Evolutionary conservation across 768 basidiomycete genomes (phyloP).

Genomic region (Trametopsis cervina): DNA sequence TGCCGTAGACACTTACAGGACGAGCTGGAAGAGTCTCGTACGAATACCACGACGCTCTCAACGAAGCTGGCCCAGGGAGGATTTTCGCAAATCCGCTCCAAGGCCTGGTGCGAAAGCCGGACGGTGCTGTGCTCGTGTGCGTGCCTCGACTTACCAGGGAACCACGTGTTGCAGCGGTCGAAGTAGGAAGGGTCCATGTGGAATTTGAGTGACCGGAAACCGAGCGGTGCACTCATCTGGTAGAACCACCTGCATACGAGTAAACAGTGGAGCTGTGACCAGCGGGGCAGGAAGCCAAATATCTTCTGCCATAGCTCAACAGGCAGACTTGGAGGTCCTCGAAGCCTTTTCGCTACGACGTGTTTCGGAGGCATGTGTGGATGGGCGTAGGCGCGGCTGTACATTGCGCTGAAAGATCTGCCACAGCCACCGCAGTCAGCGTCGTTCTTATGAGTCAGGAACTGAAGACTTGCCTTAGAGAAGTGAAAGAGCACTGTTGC

Average conservation of each 20-base stretch:
- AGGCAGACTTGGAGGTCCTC: neutral
- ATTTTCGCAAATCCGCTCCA: neutral
- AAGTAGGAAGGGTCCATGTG: neutral
- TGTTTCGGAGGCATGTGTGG: neutral
- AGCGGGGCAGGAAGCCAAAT: neutral
- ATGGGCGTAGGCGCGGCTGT: neutral
- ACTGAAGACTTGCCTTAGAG: neutral
- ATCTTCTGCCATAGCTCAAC: slow-evolving; percentile 6
- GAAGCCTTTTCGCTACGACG: neutral
- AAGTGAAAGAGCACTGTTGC: neutral
- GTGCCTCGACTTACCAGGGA: neutral
- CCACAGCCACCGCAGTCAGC: neutral
- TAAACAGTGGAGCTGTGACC: neutral
- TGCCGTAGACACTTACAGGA: neutral
- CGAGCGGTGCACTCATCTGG: neutral
- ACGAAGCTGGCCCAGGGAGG: neutral
- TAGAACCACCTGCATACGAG: slow-evolving; percentile 1
- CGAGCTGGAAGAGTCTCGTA: neutral
- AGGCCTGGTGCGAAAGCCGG: neutral
- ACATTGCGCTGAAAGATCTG: neutral
- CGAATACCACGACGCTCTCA: neutral
- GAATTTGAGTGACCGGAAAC: neutral
- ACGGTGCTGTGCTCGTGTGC: neutral
- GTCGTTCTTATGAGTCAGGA: neutral
- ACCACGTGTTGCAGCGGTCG: neutral